These are phyloP conservation scores for Aspergillus persii DNA, from an alignment of 2,329 filamentous ascomycete species.

Conservation along the genomic window DNA sequence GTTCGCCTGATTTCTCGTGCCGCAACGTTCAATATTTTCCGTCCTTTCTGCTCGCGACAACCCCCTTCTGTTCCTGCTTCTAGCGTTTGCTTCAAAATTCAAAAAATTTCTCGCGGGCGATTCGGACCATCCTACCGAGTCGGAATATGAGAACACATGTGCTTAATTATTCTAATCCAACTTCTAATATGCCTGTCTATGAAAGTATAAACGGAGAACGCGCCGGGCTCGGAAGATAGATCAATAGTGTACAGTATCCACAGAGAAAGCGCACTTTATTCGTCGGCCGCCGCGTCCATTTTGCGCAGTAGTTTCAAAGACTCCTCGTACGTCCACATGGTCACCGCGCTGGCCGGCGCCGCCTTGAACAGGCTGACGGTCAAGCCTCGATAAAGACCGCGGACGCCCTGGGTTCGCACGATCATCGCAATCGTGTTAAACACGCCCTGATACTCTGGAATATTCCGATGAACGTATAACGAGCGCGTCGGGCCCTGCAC, in stretches of 20 bases:
- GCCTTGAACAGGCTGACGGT: constrained; percentile 89
- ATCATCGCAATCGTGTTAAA: constrained; percentile 66
- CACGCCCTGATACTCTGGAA: constrained; percentile 76
- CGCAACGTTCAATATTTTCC: constrained; percentile 11
- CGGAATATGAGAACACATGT: constrained; percentile 10
- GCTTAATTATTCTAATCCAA: constrained; percentile 2
- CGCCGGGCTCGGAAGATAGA: background rate
- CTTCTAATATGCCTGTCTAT: background rate
- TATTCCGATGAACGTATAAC: constrained; percentile 79
- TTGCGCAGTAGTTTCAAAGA: constrained; percentile 60
- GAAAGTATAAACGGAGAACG: background rate
- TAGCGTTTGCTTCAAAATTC: constrained; percentile 17
- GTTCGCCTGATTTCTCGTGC: constrained; percentile 14
- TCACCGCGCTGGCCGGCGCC: constrained; percentile 87
- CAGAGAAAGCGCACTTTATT: background rate
- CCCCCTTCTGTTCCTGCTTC: constrained; percentile 23
- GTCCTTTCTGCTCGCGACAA: constrained; percentile 21
- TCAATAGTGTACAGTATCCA: constrained; percentile 2
- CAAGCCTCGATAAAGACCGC: constrained; percentile 83
- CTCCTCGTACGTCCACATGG: constrained; percentile 92
- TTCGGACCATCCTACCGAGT: constrained; percentile 6
- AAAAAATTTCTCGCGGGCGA: constrained; percentile 4
- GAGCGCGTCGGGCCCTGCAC: constrained; percentile 85
- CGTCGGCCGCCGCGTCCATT: constrained; percentile 24
- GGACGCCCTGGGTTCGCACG: constrained; percentile 66